Percentiles rank a stretch among this genome's conserved stretches.
Evolutionary conservation across 768 basidiomycete genomes (phyloP).

Genomic region (Asterophora lycoperdoides): DNA sequence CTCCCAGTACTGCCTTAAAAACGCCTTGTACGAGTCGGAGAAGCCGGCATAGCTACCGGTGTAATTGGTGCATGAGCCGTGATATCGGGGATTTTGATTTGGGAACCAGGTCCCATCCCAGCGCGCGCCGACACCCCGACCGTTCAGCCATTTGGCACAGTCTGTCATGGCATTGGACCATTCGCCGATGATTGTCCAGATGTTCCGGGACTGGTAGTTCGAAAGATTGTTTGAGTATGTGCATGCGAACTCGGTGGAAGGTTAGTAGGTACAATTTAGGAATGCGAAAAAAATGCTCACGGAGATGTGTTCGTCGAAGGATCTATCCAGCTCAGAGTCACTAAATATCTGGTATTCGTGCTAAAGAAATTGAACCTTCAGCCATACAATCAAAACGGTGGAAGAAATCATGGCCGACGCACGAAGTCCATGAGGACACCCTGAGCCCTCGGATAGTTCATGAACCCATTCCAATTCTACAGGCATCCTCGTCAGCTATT

Average conservation of each 20-base stretch:
- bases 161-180: constrained; percentile 75
- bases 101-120: constrained; percentile 59
- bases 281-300: constrained; percentile 28
- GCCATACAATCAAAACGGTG: not conserved
- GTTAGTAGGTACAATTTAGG: not conserved
- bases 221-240: constrained; percentile 41
- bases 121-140: constrained; percentile 62
- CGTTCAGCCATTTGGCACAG: constrained; percentile 78
- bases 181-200: constrained; percentile 79
- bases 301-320: constrained; percentile 52
- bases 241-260: constrained; percentile 46
- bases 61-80: constrained; percentile 60
- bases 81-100: constrained; percentile 36
- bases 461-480: constrained; percentile 57
- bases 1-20: constrained; percentile 73
- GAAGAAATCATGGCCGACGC: not conserved
- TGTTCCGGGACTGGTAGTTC: constrained; percentile 44
- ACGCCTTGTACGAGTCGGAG: constrained; percentile 57
- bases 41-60: constrained; percentile 59
- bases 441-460: constrained; percentile 47
- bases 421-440: constrained; percentile 68
- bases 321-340: constrained; percentile 46
- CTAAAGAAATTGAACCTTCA: constrained; percentile 24
- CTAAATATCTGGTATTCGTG: constrained; percentile 78
- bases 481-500: not conserved